These are phyloP conservation scores for Margaritispora aquatica DNA, from an alignment of 495 filamentous ascomycete genomes.

Conservation along the genomic window DNA sequence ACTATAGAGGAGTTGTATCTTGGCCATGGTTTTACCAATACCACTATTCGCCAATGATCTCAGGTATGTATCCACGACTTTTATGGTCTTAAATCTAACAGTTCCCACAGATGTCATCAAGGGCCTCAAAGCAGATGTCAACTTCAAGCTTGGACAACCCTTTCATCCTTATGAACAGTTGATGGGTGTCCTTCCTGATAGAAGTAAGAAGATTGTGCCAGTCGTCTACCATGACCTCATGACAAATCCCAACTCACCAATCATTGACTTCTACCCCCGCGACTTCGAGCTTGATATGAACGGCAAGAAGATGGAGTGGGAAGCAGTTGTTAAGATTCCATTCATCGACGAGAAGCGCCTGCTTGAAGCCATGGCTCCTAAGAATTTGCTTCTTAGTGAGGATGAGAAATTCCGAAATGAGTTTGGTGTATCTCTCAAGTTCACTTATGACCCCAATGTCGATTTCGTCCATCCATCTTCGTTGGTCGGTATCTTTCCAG, in stretches of 20 bases:
- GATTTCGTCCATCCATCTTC: conserved; percentile 82
- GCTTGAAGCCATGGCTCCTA: conserved; percentile 76
- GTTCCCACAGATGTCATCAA: conserved; percentile 67
- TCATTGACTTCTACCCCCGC: conserved; percentile 96
- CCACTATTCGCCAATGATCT: conserved; percentile 97
- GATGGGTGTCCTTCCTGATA: conserved; percentile 96
- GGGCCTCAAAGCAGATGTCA: conserved; percentile 78
- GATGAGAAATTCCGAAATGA: conserved; percentile 77
- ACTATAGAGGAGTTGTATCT: conserved; percentile 92
- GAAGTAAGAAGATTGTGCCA: conserved; percentile 95
- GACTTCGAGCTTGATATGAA: conserved; percentile 99
- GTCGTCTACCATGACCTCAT: conserved; percentile 83
- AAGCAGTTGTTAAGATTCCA: conserved; percentile 97
- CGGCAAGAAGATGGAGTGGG: conserved; percentile 99
- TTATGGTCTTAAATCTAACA: too few species aligned
- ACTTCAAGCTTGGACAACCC: conserved; percentile 89
- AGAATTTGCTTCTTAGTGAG: conserved; percentile 66
- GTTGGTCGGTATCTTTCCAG: conserved; percentile 84
- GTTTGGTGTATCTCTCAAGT: conserved; percentile 89
- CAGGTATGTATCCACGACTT: conserved; percentile 50
- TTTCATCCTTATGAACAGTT: conserved; percentile 94
- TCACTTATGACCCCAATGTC: conserved; percentile 71
- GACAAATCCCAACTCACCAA: conserved; percentile 85
- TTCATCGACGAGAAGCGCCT: conserved; percentile 93
- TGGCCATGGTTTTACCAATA: conserved; percentile 99